Evolutionary conservation across 2,329 filamentous ascomycete species (phyloP), one percentile per base, ranked within the genome.

Genomic region (Colletotrichum truncatum): DNA sequence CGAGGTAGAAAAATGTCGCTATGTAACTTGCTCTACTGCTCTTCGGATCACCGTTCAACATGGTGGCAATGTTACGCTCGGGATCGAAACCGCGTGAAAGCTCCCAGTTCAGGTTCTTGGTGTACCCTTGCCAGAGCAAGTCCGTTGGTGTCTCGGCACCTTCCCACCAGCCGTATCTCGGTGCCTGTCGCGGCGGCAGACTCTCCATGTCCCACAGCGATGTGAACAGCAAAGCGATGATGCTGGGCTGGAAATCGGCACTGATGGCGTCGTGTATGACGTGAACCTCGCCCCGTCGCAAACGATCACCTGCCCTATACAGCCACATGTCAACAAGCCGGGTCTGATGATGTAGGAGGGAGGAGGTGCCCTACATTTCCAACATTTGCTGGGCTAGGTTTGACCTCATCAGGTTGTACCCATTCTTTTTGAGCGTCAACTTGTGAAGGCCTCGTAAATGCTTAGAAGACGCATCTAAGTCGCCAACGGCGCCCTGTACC

Each of bases 1-100:
- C 79, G 41, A 83, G 76, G 70, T 82, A 83, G 71, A 83, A 80
- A 70, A 82, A 82, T 32, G 80, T 82, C 39, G 80, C 79, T 57
- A 82, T 80, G 71, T 82, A 82, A 57, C 79, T 80, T 36, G 78
- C 80, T 48, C 81, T 76, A 67, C 80, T 83, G 57, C 76, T 78
- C 53, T 73, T 76, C 16, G 74, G 73, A 63, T 78, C 76, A 21
- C 73, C 71, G 39, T 78, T 77, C 26, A 78, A 65, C 51, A 78
- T 77, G 21, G 71, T 71, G 21, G 75, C 74, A 59, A 74, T 71
- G 67, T 77, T 76, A 49, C 73, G 74, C 34, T 70, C 69, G 23
- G 74, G 69, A 34, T 71, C 75, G 54, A 77, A 77, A 5, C 68
- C 73, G 62, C 76, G 71, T 10, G 75, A 77, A 54, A 78, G 76